Percentiles rank a stretch among this genome's conserved stretches.
Evolutionary conservation across 83 land plant genomes (phyloP).

Genomic region (Picea abies): DNA sequence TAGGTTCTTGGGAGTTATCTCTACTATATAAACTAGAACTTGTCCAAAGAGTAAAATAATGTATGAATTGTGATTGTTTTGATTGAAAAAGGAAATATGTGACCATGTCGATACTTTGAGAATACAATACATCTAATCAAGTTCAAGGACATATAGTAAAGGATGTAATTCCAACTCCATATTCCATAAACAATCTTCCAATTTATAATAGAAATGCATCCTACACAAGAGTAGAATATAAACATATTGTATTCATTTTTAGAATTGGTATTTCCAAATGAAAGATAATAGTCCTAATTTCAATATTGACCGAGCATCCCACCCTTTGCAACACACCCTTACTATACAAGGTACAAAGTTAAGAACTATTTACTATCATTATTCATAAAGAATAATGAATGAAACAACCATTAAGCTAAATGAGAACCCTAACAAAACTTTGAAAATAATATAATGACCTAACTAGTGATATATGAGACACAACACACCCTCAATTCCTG

Average conservation of each 20-base stretch:
- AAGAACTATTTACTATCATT: not conserved
- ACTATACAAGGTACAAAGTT: not conserved
- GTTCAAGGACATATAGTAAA: slow-evolving; percentile 37
- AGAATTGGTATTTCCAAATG: not conserved
- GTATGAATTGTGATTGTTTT: not conserved
- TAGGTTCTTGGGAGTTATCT: slow-evolving; percentile 61
- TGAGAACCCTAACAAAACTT: slow-evolving; percentile 14
- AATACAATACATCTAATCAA: not conserved
- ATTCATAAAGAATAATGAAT: not conserved
- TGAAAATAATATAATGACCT: slow-evolving; percentile 21
- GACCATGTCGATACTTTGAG: not conserved
- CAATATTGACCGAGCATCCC: not conserved
- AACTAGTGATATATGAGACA: slow-evolving; percentile 22
- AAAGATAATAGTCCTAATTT: not conserved
- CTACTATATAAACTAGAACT: slow-evolving; percentile 76
- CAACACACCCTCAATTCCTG: slow-evolving; percentile 27
- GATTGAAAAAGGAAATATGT: not conserved
- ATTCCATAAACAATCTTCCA: slow-evolving; percentile 43
- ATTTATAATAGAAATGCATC: slow-evolving; percentile 36
- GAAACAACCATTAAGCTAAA: not conserved
- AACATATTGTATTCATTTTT: not conserved
- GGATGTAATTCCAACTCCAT: slow-evolving; percentile 50
- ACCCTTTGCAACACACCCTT: not conserved
- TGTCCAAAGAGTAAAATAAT: slow-evolving; percentile 15
- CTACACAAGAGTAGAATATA: slow-evolving; percentile 12